Evolutionary conservation across 2,329 filamentous ascomycete genomes (phyloP), one percentile per base, ranked within the genome.

Genomic region (Hypoxylon sp.): DNA sequence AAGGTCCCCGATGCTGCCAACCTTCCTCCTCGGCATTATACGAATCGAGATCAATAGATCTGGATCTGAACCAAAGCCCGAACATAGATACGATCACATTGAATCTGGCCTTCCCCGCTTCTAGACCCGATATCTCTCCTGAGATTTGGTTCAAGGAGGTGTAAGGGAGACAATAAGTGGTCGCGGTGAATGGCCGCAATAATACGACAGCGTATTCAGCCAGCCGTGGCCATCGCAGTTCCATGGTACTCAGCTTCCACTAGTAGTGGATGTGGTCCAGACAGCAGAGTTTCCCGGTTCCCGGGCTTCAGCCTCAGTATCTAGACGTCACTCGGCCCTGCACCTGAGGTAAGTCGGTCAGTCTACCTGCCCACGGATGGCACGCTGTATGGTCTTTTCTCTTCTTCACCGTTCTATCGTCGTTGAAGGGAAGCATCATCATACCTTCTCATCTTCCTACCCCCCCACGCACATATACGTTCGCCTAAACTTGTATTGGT

Each of bases 221-320:
- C 24, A 56, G 54, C 54, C 57, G 34, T 28, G 30, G 13, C 19
- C 37, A 3, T 34, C 26, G 30, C 41, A 19, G 32, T 13, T 17
- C 20, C 39, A 17, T 19, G 32, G 20, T 11, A 37, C 51, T 56
- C 44, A 44, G 48, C 17, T 13, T 53, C 41, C 41, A 34, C 46
- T 13, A 41, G 43, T 32, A 49, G 47, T 57, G 49, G 47, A 30
- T 44, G n/a, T n/a, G 32, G 54, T 61, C 54, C 30, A 46, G 56
- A 32, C 51, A 55, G 46, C 43, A 24, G n/a, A 19, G 15, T 44
- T 28, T 34, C 57, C 41, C 46, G 49, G 51, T 59, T 43, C 26
- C 32, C 39, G 52, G 50, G 50, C 47, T 64, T 64, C 53, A 68
- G 65, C 65, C 59, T 64, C 62, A 64, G 24, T 51, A 22, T 30